Evolutionary conservation across 306 rosid species (phyloP).

Genomic region (Cucurbita pepo): DNA sequence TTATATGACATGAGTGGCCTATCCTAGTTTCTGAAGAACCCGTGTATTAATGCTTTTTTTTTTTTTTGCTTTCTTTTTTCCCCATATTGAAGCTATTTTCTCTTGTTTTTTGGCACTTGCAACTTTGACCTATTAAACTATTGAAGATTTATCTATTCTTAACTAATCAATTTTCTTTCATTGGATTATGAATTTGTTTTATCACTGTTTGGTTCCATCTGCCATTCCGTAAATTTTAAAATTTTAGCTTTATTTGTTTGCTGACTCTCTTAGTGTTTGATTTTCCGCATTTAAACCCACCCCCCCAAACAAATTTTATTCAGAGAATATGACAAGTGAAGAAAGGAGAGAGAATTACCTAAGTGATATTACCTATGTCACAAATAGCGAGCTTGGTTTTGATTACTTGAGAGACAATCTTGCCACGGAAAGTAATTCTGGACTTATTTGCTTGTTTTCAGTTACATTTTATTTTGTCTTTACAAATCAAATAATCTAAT

Average conservation of each 20-base stretch:
- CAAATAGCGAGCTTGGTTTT: slow-evolving; percentile 96
- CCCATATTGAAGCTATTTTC: neutral
- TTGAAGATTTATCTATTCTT: neutral
- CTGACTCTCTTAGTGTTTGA: neutral
- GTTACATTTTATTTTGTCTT: slow-evolving; percentile 7
- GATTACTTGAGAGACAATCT: slow-evolving; percentile 97
- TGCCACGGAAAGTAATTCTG: slow-evolving; percentile 98
- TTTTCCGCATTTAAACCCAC: neutral
- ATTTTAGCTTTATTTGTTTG: neutral
- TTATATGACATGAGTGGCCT: neutral
- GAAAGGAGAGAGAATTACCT: slow-evolving; percentile 81
- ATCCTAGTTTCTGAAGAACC: neutral
- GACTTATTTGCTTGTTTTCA: slow-evolving; percentile 26
- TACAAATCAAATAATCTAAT: slow-evolving; percentile 12
- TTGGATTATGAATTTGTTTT: neutral
- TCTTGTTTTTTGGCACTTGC: neutral
- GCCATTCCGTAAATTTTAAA: neutral
- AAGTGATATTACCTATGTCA: slow-evolving; percentile 89
- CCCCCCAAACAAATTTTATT: neutral
- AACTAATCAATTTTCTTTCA: neutral
- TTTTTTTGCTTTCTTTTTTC: too few species aligned
- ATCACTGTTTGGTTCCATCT: neutral
- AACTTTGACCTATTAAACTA: neutral
- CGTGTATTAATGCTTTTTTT: neutral
- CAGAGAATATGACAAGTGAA: slow-evolving; percentile 98